Conservation (phyloP, 2,329 filamentous ascomycete species). For the Aspergillus alliaceus region DNA sequence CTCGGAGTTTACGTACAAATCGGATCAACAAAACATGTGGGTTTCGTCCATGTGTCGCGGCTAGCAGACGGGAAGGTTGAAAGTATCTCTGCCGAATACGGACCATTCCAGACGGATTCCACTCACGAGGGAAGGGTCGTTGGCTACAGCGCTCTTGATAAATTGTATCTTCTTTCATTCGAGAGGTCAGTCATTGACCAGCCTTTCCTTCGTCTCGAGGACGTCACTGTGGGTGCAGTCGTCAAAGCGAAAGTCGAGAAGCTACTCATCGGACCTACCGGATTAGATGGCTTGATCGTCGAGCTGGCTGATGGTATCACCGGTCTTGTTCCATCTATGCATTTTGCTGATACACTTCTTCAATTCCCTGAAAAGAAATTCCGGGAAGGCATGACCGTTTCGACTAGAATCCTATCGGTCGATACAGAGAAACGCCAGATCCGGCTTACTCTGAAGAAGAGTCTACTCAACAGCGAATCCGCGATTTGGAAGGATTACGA, state of each 20-base stretch:
- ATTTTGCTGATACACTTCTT: constrained; percentile 82
- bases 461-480: constrained; percentile 83
- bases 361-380: constrained; percentile 97
- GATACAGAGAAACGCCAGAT: constrained; percentile 75
- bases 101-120: constrained; percentile 75
- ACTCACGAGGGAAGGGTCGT: constrained; percentile 79
- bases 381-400: constrained; percentile 79
- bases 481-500: constrained; percentile 75
- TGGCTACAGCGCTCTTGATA: constrained; percentile 84
- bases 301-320: constrained; percentile 82
- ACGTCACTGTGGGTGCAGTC: constrained; percentile 77
- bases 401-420: constrained; percentile 79
- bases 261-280: constrained; percentile 73
- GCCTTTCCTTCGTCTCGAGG: constrained; percentile 86
- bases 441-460: constrained; percentile 90
- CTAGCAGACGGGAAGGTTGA: constrained; percentile 90
- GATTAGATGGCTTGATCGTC: constrained; percentile 77
- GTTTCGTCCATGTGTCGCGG: constrained; percentile 92
- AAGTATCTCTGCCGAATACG: constrained; percentile 71
- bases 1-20: constrained; percentile 80
- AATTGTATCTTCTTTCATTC: constrained; percentile 80
- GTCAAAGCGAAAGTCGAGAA: constrained; percentile 84
- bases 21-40: constrained; percentile 64
- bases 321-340: constrained; percentile 83
- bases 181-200: constrained; percentile 81